These are phyloP conservation scores for Planoprotostelium fungivorum DNA, from an alignment of 78 protist species.

Conservation along the genomic window DNA sequence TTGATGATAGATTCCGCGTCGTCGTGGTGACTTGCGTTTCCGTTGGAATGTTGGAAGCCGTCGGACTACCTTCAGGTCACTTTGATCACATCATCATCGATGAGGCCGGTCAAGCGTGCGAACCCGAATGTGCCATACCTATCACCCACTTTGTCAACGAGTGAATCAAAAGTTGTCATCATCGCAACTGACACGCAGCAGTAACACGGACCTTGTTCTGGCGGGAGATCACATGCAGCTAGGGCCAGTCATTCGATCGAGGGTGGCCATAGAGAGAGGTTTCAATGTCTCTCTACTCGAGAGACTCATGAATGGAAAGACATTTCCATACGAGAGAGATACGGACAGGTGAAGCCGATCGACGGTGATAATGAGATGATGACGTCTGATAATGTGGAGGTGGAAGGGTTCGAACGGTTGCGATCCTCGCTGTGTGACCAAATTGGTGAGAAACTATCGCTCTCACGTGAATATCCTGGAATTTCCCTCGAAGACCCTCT, in stretches of 20 bases:
- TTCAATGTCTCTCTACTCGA: neutral
- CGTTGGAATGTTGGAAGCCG: neutral
- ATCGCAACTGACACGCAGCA: neutral
- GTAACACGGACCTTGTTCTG: conserved; percentile 18
- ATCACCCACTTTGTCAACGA: neutral
- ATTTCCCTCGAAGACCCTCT: conserved; percentile 15
- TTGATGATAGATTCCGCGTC: neutral
- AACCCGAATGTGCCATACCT: conserved; percentile 16
- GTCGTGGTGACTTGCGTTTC: neutral
- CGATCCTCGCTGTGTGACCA: conserved; percentile 11
- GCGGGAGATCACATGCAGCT: conserved; percentile 55
- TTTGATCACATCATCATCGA: conserved; percentile 13
- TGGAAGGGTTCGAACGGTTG: too few species aligned
- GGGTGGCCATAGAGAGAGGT: neutral
- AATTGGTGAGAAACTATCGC: conserved; percentile 35
- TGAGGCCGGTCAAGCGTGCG: conserved; percentile 35
- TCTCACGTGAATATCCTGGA: conserved; percentile 27
- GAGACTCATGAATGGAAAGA: neutral
- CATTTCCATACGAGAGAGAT: neutral
- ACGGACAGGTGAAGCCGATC: too few species aligned
- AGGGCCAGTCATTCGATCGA: conserved; percentile 27
- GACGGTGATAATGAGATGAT: too few species aligned
- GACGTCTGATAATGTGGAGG: too few species aligned
- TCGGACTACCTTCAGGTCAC: neutral
- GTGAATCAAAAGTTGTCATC: neutral